phyloP scores from a whole-genome alignment of 306 rosid genomes.

The Malus orientalis region DNA sequence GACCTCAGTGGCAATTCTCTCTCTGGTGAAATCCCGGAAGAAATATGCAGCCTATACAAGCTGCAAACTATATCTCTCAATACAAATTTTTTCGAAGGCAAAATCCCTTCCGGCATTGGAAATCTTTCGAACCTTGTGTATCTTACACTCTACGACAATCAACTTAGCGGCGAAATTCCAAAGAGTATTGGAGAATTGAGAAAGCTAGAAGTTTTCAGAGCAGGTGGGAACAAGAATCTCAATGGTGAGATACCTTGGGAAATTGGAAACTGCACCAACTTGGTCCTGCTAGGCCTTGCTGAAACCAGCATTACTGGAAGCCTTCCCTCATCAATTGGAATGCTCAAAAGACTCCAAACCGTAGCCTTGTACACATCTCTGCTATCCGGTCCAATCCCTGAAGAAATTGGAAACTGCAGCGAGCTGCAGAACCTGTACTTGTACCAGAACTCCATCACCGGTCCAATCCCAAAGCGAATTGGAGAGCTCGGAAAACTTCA shows the following conservation, averaged over 20 bases:
- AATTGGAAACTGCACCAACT: constrained; percentile 75
- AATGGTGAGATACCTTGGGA: constrained; percentile 69
- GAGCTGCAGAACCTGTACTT: constrained; percentile 60
- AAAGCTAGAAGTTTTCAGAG: constrained; percentile 53
- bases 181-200: constrained; percentile 54
- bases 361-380: constrained; percentile 61
- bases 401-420: constrained; percentile 75
- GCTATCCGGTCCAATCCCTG: constrained; percentile 72
- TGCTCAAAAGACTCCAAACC: constrained; percentile 47
- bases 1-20: constrained; percentile 62
- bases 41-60: constrained; percentile 55
- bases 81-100: constrained; percentile 58
- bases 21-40: constrained; percentile 60
- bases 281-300: constrained; percentile 73
- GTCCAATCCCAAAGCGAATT: constrained; percentile 51
- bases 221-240: constrained; percentile 66
- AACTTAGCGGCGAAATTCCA: constrained; percentile 59
- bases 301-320: constrained; percentile 71
- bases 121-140: constrained; percentile 51
- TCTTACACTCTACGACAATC: constrained; percentile 63
- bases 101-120: constrained; percentile 49
- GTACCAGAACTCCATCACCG: constrained; percentile 66
- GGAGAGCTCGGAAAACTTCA: constrained; percentile 58
- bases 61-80: constrained; percentile 43
- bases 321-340: constrained; percentile 68